Evolutionary conservation across 2,329 filamentous ascomycete genomes (phyloP).

Genomic region (Claviceps sp.): DNA sequence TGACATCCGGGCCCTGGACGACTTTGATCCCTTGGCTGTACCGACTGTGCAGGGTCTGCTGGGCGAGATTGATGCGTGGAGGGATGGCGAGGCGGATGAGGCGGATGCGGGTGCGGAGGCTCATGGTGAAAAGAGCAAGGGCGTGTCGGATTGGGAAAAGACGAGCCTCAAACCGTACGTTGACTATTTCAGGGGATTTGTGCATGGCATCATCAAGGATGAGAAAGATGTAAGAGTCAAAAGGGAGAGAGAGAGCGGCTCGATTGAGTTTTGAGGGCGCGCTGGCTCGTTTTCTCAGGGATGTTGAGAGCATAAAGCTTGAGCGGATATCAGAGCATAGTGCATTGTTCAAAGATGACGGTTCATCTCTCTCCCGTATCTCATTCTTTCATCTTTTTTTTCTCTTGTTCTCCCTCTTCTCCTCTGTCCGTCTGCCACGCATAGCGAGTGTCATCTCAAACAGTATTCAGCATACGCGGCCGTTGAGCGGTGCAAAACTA

Average conservation of each 20-base stretch:
- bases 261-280: constrained; percentile 37
- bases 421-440: neutral
- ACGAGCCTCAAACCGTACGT: constrained; percentile 88
- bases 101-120: constrained; percentile 22
- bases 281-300: neutral
- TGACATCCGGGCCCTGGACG: constrained; percentile 56
- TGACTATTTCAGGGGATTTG: constrained; percentile 76
- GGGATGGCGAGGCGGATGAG: constrained; percentile 28
- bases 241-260: constrained; percentile 38
- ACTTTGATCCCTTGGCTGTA: constrained; percentile 79
- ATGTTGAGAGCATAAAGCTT: neutral
- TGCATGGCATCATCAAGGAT: constrained; percentile 66
- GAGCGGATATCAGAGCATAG: neutral
- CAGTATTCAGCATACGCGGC: too few species aligned
- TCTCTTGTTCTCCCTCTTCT: neutral
- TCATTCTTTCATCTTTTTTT: neutral
- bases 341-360: neutral
- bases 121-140: constrained; percentile 23
- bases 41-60: constrained; percentile 77
- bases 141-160: constrained; percentile 83
- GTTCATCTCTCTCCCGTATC: too few species aligned
- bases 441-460: neutral
- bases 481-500: too few species aligned
- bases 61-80: constrained; percentile 75
- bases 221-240: constrained; percentile 44